Conservation (phyloP, 2,329 filamentous ascomycete species). For the Aspergillus felis region DNA sequence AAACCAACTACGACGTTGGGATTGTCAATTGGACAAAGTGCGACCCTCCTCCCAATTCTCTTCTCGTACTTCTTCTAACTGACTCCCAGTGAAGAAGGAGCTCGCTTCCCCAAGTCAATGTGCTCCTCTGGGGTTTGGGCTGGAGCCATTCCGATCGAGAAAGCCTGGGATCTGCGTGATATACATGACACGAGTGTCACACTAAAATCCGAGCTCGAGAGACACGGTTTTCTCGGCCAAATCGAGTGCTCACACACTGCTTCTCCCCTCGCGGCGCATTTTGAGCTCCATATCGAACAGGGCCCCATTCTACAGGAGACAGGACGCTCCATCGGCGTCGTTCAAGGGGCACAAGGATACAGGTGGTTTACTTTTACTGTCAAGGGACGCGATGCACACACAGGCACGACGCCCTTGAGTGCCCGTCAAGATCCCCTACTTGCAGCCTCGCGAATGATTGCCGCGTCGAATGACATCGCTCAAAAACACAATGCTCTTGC, state of each 20-base stretch:
- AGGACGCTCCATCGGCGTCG: slow-evolving; percentile 59
- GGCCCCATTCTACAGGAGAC: slow-evolving; percentile 65
- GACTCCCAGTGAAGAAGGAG: slow-evolving; percentile 64
- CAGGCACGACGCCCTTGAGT: slow-evolving; percentile 63
- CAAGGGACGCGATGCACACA: slow-evolving; percentile 63
- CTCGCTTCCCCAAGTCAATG: slow-evolving; percentile 71
- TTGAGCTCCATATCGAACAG: slow-evolving; percentile 79
- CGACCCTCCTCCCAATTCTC: background rate
- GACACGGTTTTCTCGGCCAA: slow-evolving; percentile 64
- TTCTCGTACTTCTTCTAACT: background rate
- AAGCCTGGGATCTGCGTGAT: slow-evolving; percentile 56
- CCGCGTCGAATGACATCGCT: slow-evolving; percentile 59
- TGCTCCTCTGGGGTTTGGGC: slow-evolving; percentile 71
- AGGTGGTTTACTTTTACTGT: slow-evolving; percentile 65
- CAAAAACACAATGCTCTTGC: slow-evolving; percentile 55
- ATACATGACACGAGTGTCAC: slow-evolving; percentile 55
- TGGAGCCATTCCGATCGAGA: slow-evolving; percentile 56
- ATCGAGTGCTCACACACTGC: slow-evolving; percentile 50
- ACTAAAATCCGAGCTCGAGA: slow-evolving; percentile 59
- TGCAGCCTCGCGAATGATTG: slow-evolving; percentile 60
- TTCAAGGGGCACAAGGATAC: slow-evolving; percentile 66
- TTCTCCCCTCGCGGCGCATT: slow-evolving; percentile 67
- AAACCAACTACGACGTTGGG: slow-evolving; percentile 64
- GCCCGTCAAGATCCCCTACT: slow-evolving; percentile 62
- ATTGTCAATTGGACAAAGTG: slow-evolving; percentile 56